phyloP scores from a whole-genome alignment of 805 yeast genomes.

The Candida berthetii region DNA sequence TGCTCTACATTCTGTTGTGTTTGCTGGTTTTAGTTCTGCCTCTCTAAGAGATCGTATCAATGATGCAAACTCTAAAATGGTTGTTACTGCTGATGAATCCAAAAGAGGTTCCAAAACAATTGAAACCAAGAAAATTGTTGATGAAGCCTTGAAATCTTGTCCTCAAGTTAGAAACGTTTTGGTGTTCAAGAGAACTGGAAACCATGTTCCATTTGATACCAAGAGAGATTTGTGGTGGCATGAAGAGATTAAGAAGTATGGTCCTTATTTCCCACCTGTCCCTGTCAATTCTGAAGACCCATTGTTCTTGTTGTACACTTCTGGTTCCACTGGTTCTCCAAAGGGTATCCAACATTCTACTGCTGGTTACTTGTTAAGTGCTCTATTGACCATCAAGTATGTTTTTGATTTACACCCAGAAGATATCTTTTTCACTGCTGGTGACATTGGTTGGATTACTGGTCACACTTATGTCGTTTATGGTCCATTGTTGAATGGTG shows the following conservation, averaged over 20 bases:
- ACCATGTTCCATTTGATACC: constrained; percentile 60
- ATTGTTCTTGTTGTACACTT: constrained; percentile 88
- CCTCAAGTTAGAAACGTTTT: constrained; percentile 75
- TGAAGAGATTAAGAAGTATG: constrained; percentile 75
- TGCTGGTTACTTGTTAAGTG: constrained; percentile 92
- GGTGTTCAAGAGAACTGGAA: constrained; percentile 86
- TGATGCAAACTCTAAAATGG: constrained; percentile 80
- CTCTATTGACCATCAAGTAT: constrained; percentile 85
- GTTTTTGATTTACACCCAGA: constrained; percentile 88
- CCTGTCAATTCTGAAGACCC: constrained; percentile 94
- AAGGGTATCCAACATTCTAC: constrained; percentile 96
- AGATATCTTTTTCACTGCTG: constrained; percentile 91
- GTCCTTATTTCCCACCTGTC: constrained; percentile 81
- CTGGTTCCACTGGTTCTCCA: constrained; percentile 98
- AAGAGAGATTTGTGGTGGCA: constrained; percentile 97
- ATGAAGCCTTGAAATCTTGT: constrained; percentile 79
- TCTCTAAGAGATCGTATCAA: constrained; percentile 86
- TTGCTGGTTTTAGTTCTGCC: constrained; percentile 95
- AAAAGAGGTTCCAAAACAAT: constrained; percentile 94
- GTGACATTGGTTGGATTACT: constrained; percentile 99
- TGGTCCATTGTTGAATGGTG: constrained; percentile 87
- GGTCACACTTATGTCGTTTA: constrained; percentile 96
- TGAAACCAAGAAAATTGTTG: constrained; percentile 89
- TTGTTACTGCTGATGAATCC: constrained; percentile 93
- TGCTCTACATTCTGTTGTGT: constrained; percentile 92